Conservation (phyloP, 2,329 filamentous ascomycete species). For the Fusarium xylarioides region DNA sequence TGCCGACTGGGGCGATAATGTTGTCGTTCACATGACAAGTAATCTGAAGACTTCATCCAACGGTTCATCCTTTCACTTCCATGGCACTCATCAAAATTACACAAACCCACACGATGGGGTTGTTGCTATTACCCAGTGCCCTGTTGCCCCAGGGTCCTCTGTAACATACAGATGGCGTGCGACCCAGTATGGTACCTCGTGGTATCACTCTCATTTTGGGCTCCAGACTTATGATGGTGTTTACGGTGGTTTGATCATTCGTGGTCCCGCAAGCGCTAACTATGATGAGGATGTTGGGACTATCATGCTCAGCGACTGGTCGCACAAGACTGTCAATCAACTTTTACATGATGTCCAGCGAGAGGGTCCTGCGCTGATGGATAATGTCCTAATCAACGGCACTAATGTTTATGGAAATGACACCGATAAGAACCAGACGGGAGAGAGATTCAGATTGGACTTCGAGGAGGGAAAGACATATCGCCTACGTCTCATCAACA, state of each 20-base stretch:
- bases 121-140: conserved; percentile 58
- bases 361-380: conserved; percentile 42
- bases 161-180: conserved; percentile 67
- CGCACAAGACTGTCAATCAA: conserved; percentile 54
- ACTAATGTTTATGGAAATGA: conserved; percentile 48
- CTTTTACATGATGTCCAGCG: conserved; percentile 40
- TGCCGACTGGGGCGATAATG: conserved; percentile 60
- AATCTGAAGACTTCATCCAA: conserved; percentile 53
- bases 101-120: conserved; percentile 68
- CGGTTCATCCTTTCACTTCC: conserved; percentile 70
- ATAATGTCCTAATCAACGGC: conserved; percentile 59
- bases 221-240: conserved; percentile 63
- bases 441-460: conserved; percentile 48
- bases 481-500: conserved; percentile 59
- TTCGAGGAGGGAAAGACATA: conserved; percentile 56
- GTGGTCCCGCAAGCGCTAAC: conserved; percentile 66
- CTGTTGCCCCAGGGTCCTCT: conserved; percentile 59
- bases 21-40: conserved; percentile 65
- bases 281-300: conserved; percentile 72
- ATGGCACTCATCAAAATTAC: conserved; percentile 67
- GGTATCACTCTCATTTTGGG: conserved; percentile 71
- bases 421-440: conserved; percentile 36
- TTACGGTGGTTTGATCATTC: conserved; percentile 68
- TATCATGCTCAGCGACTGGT: conserved; percentile 68
- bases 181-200: conserved; percentile 63